phyloP scores from a whole-genome alignment of 1,284 basidiomycete species.

The Ustilago shanxiensis region DNA sequence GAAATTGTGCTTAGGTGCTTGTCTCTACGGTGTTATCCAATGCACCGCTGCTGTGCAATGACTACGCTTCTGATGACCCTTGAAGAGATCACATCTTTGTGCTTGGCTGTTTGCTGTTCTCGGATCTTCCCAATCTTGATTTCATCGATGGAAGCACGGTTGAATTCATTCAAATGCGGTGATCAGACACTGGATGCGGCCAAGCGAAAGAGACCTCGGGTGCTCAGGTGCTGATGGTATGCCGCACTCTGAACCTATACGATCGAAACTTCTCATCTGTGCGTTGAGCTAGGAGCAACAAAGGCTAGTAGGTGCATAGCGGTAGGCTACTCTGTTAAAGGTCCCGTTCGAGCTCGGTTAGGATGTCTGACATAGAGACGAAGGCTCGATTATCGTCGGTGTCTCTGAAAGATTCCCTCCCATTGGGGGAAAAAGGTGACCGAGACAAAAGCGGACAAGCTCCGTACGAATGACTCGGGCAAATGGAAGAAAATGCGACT shows the following conservation, averaged over 20 bases:
- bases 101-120: background rate
- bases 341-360: slow-evolving; percentile 2
- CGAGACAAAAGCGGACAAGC: slow-evolving; percentile 12
- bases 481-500: background rate
- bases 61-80: background rate
- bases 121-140: no score
- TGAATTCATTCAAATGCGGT: background rate
- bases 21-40: background rate
- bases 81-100: background rate
- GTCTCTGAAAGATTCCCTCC: background rate
- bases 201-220: background rate
- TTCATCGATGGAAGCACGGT: no score
- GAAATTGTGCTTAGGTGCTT: no score
- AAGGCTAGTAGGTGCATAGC: no score
- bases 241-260: background rate
- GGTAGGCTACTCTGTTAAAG: background rate
- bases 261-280: no score
- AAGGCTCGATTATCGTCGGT: background rate
- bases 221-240: background rate
- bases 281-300: no score
- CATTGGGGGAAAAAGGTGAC: slow-evolving; percentile 1
- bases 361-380: background rate
- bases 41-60: background rate
- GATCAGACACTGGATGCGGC: background rate
- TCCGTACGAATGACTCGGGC: background rate